Evolutionary conservation across 106 monocot genomes (phyloP).

Genomic region (Allium sativum): DNA sequence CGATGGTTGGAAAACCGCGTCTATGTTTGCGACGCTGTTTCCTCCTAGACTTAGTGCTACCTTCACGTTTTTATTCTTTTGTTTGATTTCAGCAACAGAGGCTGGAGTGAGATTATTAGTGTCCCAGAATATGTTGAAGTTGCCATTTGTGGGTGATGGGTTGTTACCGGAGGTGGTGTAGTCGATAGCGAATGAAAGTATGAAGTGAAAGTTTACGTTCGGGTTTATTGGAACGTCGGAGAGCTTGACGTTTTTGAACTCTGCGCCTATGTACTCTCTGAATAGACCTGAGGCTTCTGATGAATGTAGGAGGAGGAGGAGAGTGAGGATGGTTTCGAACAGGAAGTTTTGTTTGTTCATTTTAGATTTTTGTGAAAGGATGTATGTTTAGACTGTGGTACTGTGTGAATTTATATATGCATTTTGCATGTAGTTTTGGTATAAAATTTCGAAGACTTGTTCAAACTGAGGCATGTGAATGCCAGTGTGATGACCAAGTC

Average conservation of each 20-base stretch:
- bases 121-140: constrained; percentile 22
- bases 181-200: constrained; percentile 20
- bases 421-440: too few relatives aligned
- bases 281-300: constrained; percentile 9
- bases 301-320: neutral
- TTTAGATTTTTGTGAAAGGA: neutral
- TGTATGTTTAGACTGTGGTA: too few relatives aligned
- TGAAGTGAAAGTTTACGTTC: constrained; percentile 21
- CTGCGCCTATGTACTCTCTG: constrained; percentile 42
- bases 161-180: constrained; percentile 3
- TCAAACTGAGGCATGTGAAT: too few relatives aligned
- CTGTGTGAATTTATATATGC: too few relatives aligned
- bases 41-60: constrained; percentile 14
- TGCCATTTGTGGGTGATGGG: constrained; percentile 9
- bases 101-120: constrained; percentile 9
- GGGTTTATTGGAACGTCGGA: constrained; percentile 41
- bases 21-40: neutral
- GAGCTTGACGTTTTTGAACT: constrained; percentile 29
- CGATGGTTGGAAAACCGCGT: constrained; percentile 18
- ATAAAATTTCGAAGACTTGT: too few relatives aligned
- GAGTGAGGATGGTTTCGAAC: neutral
- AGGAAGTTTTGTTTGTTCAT: neutral
- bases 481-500: too few relatives aligned
- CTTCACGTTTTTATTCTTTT: constrained; percentile 3
- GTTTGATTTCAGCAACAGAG: constrained; percentile 1